phyloP scores from a whole-genome alignment of 2,329 filamentous ascomycete species.

The Emergomyces orientalis region DNA sequence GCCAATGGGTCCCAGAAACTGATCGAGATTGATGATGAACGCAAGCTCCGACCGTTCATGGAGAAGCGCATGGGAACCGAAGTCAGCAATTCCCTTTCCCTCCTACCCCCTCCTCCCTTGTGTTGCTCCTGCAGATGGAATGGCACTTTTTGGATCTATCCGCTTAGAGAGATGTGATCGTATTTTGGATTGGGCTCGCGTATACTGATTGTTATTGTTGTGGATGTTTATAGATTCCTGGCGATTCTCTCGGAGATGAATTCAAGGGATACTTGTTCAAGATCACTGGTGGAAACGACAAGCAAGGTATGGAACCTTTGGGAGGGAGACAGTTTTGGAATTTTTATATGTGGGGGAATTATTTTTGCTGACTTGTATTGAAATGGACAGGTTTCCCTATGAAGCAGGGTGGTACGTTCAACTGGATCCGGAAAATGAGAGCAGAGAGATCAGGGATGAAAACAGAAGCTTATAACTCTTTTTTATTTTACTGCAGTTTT shows the following conservation, averaged over 20 bases:
- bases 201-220: slow-evolving; percentile 7
- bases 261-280: slow-evolving; percentile 99
- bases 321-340: background rate
- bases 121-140: background rate
- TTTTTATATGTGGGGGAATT: slow-evolving; percentile 2
- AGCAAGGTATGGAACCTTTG: slow-evolving; percentile 59
- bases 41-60: slow-evolving; percentile 98
- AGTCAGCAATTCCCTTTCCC: slow-evolving; percentile 30
- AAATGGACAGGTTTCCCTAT: slow-evolving; percentile 70
- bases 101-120: background rate
- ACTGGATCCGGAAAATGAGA: slow-evolving; percentile 22
- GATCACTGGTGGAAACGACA: slow-evolving; percentile 99
- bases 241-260: slow-evolving; percentile 93
- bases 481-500: slow-evolving; percentile 46
- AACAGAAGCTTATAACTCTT: slow-evolving; percentile 23
- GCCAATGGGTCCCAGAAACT: slow-evolving; percentile 99
- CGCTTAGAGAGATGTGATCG: background rate
- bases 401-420: slow-evolving; percentile 78
- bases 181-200: background rate
- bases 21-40: slow-evolving; percentile 98
- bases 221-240: slow-evolving; percentile 57
- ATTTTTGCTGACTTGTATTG: slow-evolving; percentile 20
- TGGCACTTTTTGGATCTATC: background rate
- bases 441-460: slow-evolving; percentile 9
- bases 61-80: slow-evolving; percentile 75